phyloP scores from a whole-genome alignment of 345 rosid genomes.

The Dovyalis caffra region DNA sequence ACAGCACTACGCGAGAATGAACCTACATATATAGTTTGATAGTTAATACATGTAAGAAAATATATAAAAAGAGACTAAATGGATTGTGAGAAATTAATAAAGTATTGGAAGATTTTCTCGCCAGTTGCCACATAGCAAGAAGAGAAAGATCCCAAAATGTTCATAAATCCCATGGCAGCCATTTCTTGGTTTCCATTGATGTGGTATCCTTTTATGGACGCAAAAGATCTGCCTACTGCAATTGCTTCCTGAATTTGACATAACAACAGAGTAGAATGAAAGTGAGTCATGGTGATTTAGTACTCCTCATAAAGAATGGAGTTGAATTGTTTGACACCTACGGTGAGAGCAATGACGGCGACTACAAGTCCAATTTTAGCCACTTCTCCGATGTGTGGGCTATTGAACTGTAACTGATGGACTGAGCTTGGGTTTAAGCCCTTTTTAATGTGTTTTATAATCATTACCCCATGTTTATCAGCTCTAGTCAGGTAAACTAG shows the following conservation, averaged over 20 bases:
- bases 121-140: slow-evolving; percentile 94
- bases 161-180: slow-evolving; percentile 81
- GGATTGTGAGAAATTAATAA: neutral
- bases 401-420: slow-evolving; percentile 51
- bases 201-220: slow-evolving; percentile 73
- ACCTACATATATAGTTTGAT: slow-evolving; percentile 37
- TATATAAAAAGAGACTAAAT: neutral
- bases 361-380: slow-evolving; percentile 63
- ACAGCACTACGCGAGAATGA: slow-evolving; percentile 92
- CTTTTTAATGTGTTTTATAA: slow-evolving; percentile 66
- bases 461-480: slow-evolving; percentile 78
- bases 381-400: slow-evolving; percentile 59
- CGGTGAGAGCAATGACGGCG: slow-evolving; percentile 73
- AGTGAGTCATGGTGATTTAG: neutral
- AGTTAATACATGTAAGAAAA: neutral
- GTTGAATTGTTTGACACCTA: slow-evolving; percentile 23
- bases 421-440: slow-evolving; percentile 82
- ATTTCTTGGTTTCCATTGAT: slow-evolving; percentile 89
- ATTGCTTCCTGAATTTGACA: slow-evolving; percentile 60
- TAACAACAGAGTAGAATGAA: neutral
- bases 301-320: too few relatives aligned
- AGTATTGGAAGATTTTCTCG: slow-evolving; percentile 6
- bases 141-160: slow-evolving; percentile 74
- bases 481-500: slow-evolving; percentile 77
- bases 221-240: slow-evolving; percentile 85